These are phyloP conservation scores for Cytospora mali DNA, from an alignment of 2,329 filamentous ascomycete species.

Conservation along the genomic window DNA sequence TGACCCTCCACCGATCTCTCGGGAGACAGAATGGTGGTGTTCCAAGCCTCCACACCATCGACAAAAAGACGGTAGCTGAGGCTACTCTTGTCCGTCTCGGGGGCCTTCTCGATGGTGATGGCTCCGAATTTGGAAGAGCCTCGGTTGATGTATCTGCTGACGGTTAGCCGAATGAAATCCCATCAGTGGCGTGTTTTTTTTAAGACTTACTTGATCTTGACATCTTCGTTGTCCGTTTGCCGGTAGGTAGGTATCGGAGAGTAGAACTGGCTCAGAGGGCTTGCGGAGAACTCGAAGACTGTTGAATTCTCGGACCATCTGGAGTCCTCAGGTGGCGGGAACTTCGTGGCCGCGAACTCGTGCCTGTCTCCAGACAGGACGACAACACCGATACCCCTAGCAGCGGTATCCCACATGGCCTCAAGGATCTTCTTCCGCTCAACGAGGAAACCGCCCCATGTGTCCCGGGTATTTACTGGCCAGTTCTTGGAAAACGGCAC, in stretches of 20 bases:
- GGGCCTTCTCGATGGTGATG: constrained; percentile 73
- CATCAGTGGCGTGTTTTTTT: not conserved
- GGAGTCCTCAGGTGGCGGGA: constrained; percentile 63
- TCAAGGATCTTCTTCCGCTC: constrained; percentile 82
- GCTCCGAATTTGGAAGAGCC: constrained; percentile 89
- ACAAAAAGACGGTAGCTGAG: constrained; percentile 82
- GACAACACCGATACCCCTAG: constrained; percentile 74
- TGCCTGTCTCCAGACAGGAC: constrained; percentile 92
- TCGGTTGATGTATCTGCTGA: constrained; percentile 71
- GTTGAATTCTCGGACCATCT: constrained; percentile 65
- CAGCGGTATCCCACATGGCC: constrained; percentile 88
- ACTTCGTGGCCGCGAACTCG: constrained; percentile 89
- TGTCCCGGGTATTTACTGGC: constrained; percentile 84
- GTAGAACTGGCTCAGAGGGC: constrained; percentile 92
- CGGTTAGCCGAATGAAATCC: constrained; percentile 11
- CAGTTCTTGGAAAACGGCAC: constrained; percentile 98
- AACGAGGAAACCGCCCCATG: constrained; percentile 87
- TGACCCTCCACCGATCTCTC: constrained; percentile 39
- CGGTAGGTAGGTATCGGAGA: constrained; percentile 81
- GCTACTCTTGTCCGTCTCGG: constrained; percentile 67
- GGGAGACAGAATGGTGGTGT: constrained; percentile 56
- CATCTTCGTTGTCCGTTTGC: constrained; percentile 79
- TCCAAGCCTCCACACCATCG: constrained; percentile 80
- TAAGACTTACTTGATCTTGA: constrained; percentile 75
- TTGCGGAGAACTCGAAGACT: constrained; percentile 90